Evolutionary conservation across 202 grass and related monocot species (phyloP).

Genomic region (Cymbopogon flexuosus): DNA sequence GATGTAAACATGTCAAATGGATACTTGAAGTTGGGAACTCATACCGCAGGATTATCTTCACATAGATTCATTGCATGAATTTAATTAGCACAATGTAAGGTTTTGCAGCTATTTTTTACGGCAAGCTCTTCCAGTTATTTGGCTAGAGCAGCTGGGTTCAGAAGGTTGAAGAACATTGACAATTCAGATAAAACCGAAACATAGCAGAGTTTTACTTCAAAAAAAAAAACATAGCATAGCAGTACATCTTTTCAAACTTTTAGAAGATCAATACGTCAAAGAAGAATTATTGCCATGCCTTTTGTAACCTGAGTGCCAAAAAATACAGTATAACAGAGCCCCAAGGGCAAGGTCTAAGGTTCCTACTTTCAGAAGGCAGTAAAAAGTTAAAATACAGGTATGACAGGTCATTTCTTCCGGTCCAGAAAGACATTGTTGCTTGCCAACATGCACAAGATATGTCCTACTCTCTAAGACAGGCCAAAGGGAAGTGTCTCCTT

Average conservation of each 20-base stretch:
- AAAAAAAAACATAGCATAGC: not conserved
- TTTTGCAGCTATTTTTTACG: not conserved
- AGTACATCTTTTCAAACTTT: not conserved
- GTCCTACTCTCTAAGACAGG: not conserved
- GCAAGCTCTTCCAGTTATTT: not conserved
- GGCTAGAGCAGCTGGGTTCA: not conserved
- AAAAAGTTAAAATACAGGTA: not conserved
- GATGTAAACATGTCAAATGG: slow-evolving; percentile 20
- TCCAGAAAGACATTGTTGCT: not conserved
- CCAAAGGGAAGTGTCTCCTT: not conserved
- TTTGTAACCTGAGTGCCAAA: not conserved
- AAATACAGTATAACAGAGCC: not conserved
- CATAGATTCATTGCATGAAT: slow-evolving; percentile 11
- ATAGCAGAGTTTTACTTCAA: not conserved
- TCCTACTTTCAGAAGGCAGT: not conserved
- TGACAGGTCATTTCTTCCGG: not conserved
- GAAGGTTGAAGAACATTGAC: not conserved
- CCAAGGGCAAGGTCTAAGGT: not conserved
- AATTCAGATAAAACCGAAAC: not conserved
- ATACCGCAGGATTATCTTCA: not conserved
- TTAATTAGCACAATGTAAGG: not conserved
- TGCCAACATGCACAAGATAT: not conserved
- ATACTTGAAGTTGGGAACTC: slow-evolving; percentile 9
- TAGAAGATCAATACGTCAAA: not conserved
- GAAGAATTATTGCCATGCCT: not conserved